A percentile compares a stretch with the other conserved stretches of the same genome.
Evolutionary conservation across 2,329 filamentous ascomycete genomes (phyloP).

Genomic region (Fusarium pininemorale): DNA sequence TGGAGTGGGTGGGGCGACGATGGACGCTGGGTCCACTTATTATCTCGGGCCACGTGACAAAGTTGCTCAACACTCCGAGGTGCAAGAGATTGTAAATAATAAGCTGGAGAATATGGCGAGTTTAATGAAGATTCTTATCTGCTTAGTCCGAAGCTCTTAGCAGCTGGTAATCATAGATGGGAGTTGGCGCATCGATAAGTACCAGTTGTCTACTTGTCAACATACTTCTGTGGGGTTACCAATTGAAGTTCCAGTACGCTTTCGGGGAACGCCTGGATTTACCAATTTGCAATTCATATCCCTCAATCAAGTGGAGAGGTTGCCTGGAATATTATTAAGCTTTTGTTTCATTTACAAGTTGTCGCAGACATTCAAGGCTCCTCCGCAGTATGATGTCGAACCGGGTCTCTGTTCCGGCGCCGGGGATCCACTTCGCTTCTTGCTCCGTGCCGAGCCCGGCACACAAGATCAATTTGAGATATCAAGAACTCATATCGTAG

Average conservation of each 20-base stretch:
- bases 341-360: neutral
- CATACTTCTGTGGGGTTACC: accelerated
- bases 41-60: neutral
- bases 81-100: neutral
- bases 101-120: accelerated
- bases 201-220: accelerated
- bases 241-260: neutral
- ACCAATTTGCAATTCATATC: too few species aligned
- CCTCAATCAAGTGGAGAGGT: accelerated
- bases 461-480: neutral
- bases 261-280: accelerated
- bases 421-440: neutral
- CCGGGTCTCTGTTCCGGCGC: neutral
- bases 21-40: too few species aligned
- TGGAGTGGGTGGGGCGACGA: accelerated
- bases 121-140: accelerated
- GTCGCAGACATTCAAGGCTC: neutral
- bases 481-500: neutral
- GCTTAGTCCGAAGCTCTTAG: accelerated
- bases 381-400: neutral
- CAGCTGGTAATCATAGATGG: accelerated
- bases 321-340: accelerated
- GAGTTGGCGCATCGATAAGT: neutral
- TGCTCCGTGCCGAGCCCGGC: neutral
- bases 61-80: neutral